Evolutionary conservation across 768 basidiomycete species (phyloP).

Genomic region (Russula sp.): DNA sequence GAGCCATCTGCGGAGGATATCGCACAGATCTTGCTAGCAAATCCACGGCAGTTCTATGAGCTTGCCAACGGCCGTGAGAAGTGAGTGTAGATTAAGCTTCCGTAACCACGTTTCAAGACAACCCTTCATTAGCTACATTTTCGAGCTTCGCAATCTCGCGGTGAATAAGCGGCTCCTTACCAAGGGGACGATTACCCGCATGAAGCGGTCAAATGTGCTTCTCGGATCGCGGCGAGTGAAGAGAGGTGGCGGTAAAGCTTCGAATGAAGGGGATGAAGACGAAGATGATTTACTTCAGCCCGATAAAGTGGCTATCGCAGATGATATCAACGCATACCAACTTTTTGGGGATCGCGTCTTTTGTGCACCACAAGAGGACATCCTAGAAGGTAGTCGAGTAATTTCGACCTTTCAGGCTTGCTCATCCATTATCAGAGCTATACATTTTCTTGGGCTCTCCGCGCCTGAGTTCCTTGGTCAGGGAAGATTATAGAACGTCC

Average conservation of each 20-base stretch:
- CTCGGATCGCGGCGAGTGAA: constrained; percentile 64
- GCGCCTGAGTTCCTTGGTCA: constrained; percentile 63
- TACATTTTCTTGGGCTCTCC: constrained; percentile 72
- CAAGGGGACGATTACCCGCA: constrained; percentile 45
- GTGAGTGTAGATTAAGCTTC: constrained; percentile 38
- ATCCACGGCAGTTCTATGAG: constrained; percentile 67
- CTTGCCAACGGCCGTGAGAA: constrained; percentile 62
- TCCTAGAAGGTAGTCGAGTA: constrained; percentile 61
- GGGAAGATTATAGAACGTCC: constrained; percentile 66
- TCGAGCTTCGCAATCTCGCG: constrained; percentile 82
- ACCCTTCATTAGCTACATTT: constrained; percentile 56
- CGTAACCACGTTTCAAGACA: background rate
- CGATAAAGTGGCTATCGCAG: constrained; percentile 71
- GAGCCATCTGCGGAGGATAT: constrained; percentile 86
- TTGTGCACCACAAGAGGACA: constrained; percentile 82
- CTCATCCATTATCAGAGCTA: constrained; percentile 44
- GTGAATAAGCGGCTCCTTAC: constrained; percentile 57
- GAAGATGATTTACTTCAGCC: constrained; percentile 71
- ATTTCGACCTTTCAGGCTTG: background rate
- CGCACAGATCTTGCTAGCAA: constrained; percentile 56
- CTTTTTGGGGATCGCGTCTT: constrained; percentile 73
- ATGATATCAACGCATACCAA: constrained; percentile 77
- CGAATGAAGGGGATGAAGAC: constrained; percentile 56
- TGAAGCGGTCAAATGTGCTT: constrained; percentile 68
- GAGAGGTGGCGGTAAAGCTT: constrained; percentile 29